Percentiles rank a stretch among this genome's conserved stretches.
These are phyloP conservation scores for Lachancea quebecensis DNA, from an alignment of 805 yeast genomes.

Conservation along the genomic window DNA sequence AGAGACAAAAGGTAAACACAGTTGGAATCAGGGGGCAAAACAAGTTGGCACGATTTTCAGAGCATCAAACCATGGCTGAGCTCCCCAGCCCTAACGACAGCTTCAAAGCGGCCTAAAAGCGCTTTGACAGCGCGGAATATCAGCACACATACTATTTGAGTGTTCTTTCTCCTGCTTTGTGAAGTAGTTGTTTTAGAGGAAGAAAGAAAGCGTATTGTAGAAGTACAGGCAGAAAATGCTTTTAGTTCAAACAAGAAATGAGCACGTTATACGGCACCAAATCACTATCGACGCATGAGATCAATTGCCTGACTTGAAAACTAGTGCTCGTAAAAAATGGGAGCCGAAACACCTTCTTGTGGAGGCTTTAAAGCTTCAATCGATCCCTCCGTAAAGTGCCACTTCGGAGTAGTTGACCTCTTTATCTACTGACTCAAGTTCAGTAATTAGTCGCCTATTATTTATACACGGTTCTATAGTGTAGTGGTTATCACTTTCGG, in stretches of 20 bases:
- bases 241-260: neutral
- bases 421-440: too few relatives aligned
- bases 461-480: neutral
- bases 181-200: neutral
- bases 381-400: too few relatives aligned
- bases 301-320: too few relatives aligned
- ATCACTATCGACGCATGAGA: neutral
- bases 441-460: too few relatives aligned
- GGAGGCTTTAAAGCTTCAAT: too few relatives aligned
- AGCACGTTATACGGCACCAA: neutral
- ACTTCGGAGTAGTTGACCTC: too few relatives aligned
- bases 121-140: too few relatives aligned
- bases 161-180: constrained; percentile 1
- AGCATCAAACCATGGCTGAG: neutral
- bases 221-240: neutral
- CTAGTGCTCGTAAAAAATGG: too few relatives aligned
- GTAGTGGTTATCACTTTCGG: constrained; percentile 56
- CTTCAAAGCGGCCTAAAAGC: neutral
- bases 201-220: neutral
- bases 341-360: too few relatives aligned
- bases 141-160: constrained; percentile 3
- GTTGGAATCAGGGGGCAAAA: neutral
- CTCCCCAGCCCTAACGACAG: neutral
- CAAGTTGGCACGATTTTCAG: neutral
- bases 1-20: neutral